These are phyloP conservation scores for Lentinula boryana DNA, from an alignment of 768 basidiomycete genomes.

Conservation along the genomic window DNA sequence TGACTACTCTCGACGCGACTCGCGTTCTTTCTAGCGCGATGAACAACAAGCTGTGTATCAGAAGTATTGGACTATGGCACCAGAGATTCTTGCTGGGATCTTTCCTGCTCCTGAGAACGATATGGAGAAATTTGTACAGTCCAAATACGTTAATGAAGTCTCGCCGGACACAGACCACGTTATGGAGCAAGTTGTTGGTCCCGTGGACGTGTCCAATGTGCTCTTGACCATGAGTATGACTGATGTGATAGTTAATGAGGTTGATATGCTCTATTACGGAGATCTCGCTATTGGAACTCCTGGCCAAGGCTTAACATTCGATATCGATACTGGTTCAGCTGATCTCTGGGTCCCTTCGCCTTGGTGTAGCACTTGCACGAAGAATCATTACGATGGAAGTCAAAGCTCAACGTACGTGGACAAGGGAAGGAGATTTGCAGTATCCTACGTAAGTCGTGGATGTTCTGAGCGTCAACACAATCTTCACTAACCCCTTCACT, in stretches of 20 bases:
- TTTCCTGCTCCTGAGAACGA: background rate
- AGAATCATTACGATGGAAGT: slow-evolving; percentile 28
- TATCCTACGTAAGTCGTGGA: slow-evolving; percentile 36
- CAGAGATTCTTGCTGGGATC: background rate
- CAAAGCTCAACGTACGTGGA: slow-evolving; percentile 36
- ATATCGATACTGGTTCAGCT: slow-evolving; percentile 64
- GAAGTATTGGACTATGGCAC: background rate
- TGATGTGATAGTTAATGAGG: slow-evolving; percentile 6
- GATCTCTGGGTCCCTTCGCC: slow-evolving; percentile 53
- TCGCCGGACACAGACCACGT: background rate
- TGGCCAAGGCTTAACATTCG: slow-evolving; percentile 43
- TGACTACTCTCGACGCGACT: background rate
- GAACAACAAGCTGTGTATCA: background rate
- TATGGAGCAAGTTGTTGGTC: slow-evolving; percentile 14
- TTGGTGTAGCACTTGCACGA: slow-evolving; percentile 30
- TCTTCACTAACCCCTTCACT: background rate
- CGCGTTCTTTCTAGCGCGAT: background rate
- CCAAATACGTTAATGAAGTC: background rate
- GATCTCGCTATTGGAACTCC: slow-evolving; percentile 48
- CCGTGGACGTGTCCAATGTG: slow-evolving; percentile 6
- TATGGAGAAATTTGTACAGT: background rate
- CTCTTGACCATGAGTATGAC: background rate
- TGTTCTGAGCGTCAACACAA: background rate
- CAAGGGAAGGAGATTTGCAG: slow-evolving; percentile 23
- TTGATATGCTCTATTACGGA: slow-evolving; percentile 40